Percentiles rank a stretch among this genome's conserved stretches.
phyloP scores from a whole-genome alignment of 192 early-diverging fungal genomes.

The Chytriomyces sp. region DNA sequence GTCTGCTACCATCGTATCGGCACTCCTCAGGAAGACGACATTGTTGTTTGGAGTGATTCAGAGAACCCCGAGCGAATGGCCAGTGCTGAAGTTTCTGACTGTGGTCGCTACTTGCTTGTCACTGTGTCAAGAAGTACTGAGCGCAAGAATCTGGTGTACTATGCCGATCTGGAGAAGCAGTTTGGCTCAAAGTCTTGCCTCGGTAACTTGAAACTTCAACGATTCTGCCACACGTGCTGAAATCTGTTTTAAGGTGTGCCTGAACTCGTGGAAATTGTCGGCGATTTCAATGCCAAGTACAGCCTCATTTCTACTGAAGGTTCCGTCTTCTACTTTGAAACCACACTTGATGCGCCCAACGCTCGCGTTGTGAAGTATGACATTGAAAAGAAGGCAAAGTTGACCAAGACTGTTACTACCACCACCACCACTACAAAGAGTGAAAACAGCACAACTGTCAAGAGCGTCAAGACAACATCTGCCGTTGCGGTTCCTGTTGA shows the following conservation, averaged over 20 bases:
- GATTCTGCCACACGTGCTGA: not conserved
- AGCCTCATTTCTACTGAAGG: constrained; percentile 59
- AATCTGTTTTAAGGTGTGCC: constrained; percentile 9
- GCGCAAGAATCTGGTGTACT: constrained; percentile 50
- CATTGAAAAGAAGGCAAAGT: constrained; percentile 50
- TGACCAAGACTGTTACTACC: not conserved
- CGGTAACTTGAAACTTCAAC: constrained; percentile 5
- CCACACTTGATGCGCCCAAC: constrained; percentile 67
- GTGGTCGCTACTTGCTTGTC: constrained; percentile 59
- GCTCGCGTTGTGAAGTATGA: constrained; percentile 67
- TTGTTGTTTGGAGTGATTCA: constrained; percentile 29
- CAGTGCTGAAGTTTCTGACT: constrained; percentile 17
- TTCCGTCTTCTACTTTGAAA: constrained; percentile 64
- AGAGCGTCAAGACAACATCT: not conserved
- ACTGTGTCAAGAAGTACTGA: constrained; percentile 52
- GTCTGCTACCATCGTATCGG: constrained; percentile 51
- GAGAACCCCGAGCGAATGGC: constrained; percentile 32
- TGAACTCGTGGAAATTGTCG: constrained; percentile 42
- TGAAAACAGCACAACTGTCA: too few relatives aligned
- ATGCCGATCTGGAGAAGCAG: constrained; percentile 41
- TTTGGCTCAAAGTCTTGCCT: constrained; percentile 35
- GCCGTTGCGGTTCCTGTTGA: not conserved
- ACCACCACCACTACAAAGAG: too few relatives aligned
- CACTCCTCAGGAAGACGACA: constrained; percentile 65
- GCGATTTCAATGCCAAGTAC: constrained; percentile 60